Conservation (phyloP, 257 asterid species). For the Eucommia ulmoides region DNA sequence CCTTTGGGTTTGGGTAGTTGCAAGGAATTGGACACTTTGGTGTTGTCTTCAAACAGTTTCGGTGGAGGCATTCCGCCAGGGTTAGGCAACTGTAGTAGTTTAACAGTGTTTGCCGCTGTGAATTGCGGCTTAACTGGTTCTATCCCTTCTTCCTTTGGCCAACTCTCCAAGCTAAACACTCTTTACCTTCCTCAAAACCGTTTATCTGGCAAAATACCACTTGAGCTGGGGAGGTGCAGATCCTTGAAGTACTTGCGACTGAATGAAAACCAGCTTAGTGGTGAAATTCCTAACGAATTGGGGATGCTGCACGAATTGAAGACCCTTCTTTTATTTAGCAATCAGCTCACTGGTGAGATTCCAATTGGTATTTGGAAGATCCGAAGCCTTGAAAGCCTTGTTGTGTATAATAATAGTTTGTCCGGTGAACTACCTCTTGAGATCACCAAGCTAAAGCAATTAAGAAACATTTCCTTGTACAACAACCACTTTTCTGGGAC, state of each 20-base stretch:
- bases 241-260: conserved; percentile 44
- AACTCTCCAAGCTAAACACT: conserved; percentile 24
- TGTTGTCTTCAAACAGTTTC: conserved; percentile 43
- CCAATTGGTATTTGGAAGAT: conserved; percentile 58
- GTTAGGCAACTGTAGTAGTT: conserved; percentile 49
- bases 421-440: conserved; percentile 62
- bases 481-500: conserved; percentile 58
- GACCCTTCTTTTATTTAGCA: conserved; percentile 34
- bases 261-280: conserved; percentile 36
- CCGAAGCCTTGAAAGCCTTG: conserved; percentile 36
- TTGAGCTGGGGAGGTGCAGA: conserved; percentile 55
- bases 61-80: conserved; percentile 46
- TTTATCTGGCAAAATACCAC: conserved; percentile 64
- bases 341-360: conserved; percentile 57
- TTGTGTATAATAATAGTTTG: conserved; percentile 50
- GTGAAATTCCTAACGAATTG: conserved; percentile 54
- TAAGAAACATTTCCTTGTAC: conserved; percentile 37
- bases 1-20: conserved; percentile 39
- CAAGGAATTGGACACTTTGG: conserved; percentile 17
- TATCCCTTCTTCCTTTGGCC: conserved; percentile 63
- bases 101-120: conserved; percentile 32
- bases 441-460: conserved; percentile 44
- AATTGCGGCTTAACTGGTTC: conserved; percentile 45
- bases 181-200: conserved; percentile 52
- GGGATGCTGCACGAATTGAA: conserved; percentile 39